Evolutionary conservation across 192 early-diverging fungal genomes (phyloP).

Genomic region (Coemansia sp.): DNA sequence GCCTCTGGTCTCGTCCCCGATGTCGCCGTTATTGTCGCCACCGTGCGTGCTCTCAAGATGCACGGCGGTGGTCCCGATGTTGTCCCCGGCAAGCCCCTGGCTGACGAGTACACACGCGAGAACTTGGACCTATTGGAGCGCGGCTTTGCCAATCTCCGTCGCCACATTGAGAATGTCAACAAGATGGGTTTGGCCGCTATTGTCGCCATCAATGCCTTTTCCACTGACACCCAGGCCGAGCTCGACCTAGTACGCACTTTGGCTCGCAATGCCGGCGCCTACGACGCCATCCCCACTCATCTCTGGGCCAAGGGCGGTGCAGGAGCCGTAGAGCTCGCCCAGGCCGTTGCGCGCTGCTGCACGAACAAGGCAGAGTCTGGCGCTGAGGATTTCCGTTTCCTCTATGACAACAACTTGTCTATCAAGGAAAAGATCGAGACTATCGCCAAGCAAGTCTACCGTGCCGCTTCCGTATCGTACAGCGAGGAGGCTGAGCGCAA

Average conservation of each 20-base stretch:
- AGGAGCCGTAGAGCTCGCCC: slow-evolving; percentile 86
- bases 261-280: slow-evolving; percentile 85
- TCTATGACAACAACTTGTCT: slow-evolving; percentile 79
- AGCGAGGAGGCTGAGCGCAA: slow-evolving; percentile 85
- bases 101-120: slow-evolving; percentile 87
- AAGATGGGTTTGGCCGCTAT: slow-evolving; percentile 90
- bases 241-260: slow-evolving; percentile 73
- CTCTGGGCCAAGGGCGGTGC: slow-evolving; percentile 95
- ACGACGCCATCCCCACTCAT: slow-evolving; percentile 83
- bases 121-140: slow-evolving; percentile 82
- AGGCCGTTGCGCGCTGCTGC: slow-evolving; percentile 82
- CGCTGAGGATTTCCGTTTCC: slow-evolving; percentile 71
- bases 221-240: slow-evolving; percentile 86
- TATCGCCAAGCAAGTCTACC: slow-evolving; percentile 94
- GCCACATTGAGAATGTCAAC: slow-evolving; percentile 90
- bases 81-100: slow-evolving; percentile 85
- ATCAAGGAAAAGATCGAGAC: slow-evolving; percentile 93
- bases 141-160: slow-evolving; percentile 86
- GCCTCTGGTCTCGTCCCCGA: slow-evolving; percentile 85
- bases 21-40: slow-evolving; percentile 92
- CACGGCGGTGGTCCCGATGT: slow-evolving; percentile 97
- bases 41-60: slow-evolving; percentile 94
- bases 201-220: slow-evolving; percentile 92
- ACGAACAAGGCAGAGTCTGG: slow-evolving; percentile 18
- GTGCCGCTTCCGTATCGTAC: slow-evolving; percentile 89